Conservation (phyloP, 495 filamentous ascomycete genomes). For the Hypoxylon perforatum region DNA sequence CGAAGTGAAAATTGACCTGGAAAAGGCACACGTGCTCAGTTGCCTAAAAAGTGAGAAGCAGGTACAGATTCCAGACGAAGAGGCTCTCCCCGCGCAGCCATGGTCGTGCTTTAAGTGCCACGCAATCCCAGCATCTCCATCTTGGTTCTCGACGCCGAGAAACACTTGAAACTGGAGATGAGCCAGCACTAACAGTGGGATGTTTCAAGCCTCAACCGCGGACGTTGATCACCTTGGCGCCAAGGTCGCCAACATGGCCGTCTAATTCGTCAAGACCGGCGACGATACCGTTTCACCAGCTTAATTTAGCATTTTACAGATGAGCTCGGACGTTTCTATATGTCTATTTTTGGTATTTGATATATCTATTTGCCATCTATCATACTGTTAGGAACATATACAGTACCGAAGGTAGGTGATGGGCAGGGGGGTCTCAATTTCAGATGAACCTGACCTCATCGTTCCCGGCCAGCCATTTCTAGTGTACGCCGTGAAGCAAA, state of each 20-base stretch:
- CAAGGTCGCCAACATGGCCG: constrained; percentile 15
- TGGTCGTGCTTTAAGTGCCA: constrained; percentile 11
- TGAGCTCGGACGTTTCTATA: constrained; percentile 8
- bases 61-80: constrained; percentile 17
- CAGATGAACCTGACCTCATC: neutral
- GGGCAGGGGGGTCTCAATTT: neutral
- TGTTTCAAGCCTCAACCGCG: constrained; percentile 31
- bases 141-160: constrained; percentile 7
- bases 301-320: constrained; percentile 10
- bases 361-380: constrained; percentile 11
- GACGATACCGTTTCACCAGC: constrained; percentile 16
- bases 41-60: constrained; percentile 18
- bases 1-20: constrained; percentile 31
- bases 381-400: neutral
- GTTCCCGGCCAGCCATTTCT: constrained; percentile 4
- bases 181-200: constrained; percentile 19
- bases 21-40: constrained; percentile 30
- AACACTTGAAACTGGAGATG: constrained; percentile 26
- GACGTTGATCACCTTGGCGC: constrained; percentile 37
- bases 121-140: neutral
- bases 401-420: neutral
- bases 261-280: constrained; percentile 18
- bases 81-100: neutral
- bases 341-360: constrained; percentile 35
- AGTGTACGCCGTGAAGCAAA: constrained; percentile 10